phyloP scores from a whole-genome alignment of 2,329 filamentous ascomycete genomes.

The Colletotrichum sublineola region DNA sequence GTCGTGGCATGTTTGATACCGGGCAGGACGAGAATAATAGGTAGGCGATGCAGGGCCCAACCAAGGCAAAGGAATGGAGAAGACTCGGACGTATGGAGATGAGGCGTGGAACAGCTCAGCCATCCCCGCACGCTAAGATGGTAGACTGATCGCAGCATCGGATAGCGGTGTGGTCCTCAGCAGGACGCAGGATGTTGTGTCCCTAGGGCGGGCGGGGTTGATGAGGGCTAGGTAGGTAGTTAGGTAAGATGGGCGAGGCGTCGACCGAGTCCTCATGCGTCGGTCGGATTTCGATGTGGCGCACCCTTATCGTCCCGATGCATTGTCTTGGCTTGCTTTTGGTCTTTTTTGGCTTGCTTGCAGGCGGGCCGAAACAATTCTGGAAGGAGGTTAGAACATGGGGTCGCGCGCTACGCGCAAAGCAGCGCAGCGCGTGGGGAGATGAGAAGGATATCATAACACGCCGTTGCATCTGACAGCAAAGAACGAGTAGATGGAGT shows the following conservation, averaged over 20 bases:
- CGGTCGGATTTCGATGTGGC: not conserved
- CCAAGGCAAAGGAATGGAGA: not conserved
- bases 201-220: not conserved
- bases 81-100: not conserved
- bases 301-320: not conserved
- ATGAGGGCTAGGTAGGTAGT: not conserved
- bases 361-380: not conserved
- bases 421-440: no score
- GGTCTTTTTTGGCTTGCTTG: not conserved
- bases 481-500: not conserved
- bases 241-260: not conserved
- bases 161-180: not conserved
- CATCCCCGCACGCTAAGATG: conserved; percentile 1
- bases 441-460: not conserved
- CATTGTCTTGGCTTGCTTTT: not conserved
- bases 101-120: not conserved
- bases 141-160: conserved; percentile 1
- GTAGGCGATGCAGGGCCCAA: not conserved
- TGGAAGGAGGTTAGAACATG: conserved; percentile 6
- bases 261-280: not conserved
- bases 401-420: no score
- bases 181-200: not conserved
- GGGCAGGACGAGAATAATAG: no score
- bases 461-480: not conserved
- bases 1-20: not conserved